Base-by-base conservation (phyloP, 495 filamentous ascomycete genomes). In the Penicillium salamii region DNA sequence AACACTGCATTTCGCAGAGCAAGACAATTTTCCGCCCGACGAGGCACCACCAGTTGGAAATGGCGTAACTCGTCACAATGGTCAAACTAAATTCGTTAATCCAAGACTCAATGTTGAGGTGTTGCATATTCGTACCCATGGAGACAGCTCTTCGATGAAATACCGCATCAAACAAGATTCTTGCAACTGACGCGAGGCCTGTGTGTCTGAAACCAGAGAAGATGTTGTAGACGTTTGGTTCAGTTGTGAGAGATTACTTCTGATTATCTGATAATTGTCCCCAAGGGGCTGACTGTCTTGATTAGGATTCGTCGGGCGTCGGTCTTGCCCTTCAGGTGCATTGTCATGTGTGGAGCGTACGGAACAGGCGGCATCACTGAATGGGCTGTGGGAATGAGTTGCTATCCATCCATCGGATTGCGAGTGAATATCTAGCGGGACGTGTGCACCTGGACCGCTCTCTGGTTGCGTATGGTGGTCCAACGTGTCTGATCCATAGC, bases 131-230 rank as follows among this genome's bases (percentile, higher is more conserved):
- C 23, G 23, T 59, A 66, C 59, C 62, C 57, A 63, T n/a, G 59
- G 57, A 20, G 59, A 66, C 11, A 66, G 28, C 15, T 66, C 62
- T 34, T 63, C 62, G 17, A 61, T 63, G 8, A 60, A 63, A 21
- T 60, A 60, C 5, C 59, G 54, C n/a, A 63, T 35, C 1, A 63
- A 39, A 17, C 62, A 66, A 14, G 62, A 37, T 37, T 66, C 59
- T 42, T 63, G 56, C 1, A 56, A n/a, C n/a, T n/a, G n/a, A n/a
- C n/a, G n/a, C n/a, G n/a, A n/a, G n/a, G n/a, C n/a, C n/a, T n/a
- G n/a, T n/a, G n/a, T n/a, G n/a, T n/a, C n/a, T n/a, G n/a, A n/a
- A n/a, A n/a, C n/a, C n/a, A n/a, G n/a, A n/a, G n/a, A 32, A 32
- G 12, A 12, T 32, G 7, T 5, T 11, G 29, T 11, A 11, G 7